Conservation (phyloP, 164 flowering plant species). For the Taxillus chinensis region DNA sequence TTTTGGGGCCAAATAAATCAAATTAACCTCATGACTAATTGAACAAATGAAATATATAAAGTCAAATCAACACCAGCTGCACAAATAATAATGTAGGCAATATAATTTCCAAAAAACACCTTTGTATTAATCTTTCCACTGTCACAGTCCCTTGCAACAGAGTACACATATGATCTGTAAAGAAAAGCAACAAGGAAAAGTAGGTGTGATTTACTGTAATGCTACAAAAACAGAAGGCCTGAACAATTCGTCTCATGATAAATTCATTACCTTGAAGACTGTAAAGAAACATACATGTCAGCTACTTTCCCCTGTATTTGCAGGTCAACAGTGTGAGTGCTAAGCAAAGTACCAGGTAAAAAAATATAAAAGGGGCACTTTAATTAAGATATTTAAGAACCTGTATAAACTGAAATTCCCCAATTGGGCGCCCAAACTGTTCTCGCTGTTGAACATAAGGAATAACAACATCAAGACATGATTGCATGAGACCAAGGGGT, state of each 20-base stretch:
- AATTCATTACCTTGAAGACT: constrained; percentile 72
- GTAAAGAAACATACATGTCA: constrained; percentile 93
- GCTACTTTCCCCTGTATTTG: constrained; percentile 83
- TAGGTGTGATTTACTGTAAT: constrained; percentile 5
- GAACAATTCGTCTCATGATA: not conserved
- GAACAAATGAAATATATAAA: no score
- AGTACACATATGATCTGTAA: constrained; percentile 75
- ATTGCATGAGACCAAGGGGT: constrained; percentile 96
- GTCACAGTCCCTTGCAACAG: constrained; percentile 96
- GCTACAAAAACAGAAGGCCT: not conserved
- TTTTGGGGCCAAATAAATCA: no score
- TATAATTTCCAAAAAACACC: constrained; percentile 26
- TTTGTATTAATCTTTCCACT: constrained; percentile 64
- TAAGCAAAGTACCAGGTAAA: not conserved
- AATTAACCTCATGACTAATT: no score
- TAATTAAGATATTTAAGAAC: constrained; percentile 24
- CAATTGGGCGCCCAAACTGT: constrained; percentile 93
- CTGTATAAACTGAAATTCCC: constrained; percentile 96
- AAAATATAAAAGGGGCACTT: constrained; percentile 4
- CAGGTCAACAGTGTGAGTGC: constrained; percentile 7
- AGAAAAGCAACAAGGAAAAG: constrained; percentile 2
- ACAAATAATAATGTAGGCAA: not conserved
- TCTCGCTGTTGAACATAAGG: constrained; percentile 84
- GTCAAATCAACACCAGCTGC: not conserved
- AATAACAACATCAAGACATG: constrained; percentile 88